These are phyloP conservation scores for Hondaea fermentalgiana DNA, from an alignment of 108 stramenopile species.

Conservation along the genomic window DNA sequence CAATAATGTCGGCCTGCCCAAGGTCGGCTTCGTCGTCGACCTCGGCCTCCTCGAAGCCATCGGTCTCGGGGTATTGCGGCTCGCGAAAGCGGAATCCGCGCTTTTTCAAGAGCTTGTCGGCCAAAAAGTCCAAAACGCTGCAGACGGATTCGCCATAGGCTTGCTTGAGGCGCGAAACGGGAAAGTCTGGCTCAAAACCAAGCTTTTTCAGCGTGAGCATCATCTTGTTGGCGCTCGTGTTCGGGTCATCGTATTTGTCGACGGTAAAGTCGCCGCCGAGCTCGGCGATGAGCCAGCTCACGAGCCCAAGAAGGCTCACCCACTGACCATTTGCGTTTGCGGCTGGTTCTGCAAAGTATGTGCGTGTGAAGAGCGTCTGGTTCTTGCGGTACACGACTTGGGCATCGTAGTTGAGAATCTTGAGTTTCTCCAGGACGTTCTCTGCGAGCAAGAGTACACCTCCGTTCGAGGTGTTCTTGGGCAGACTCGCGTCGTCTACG, in stretches of 20 bases:
- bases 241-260: slow-evolving; percentile 53
- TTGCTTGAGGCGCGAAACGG: slow-evolving; percentile 39
- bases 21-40: slow-evolving; percentile 37
- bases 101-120: slow-evolving; percentile 34
- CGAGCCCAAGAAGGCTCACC: neutral
- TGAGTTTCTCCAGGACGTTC: slow-evolving; percentile 44
- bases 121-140: slow-evolving; percentile 44
- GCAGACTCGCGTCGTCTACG: neutral
- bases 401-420: slow-evolving; percentile 42
- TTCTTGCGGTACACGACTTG: neutral
- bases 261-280: slow-evolving; percentile 35
- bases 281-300: neutral
- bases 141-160: slow-evolving; percentile 49
- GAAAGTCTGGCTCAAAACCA: slow-evolving; percentile 44
- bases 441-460: slow-evolving; percentile 33
- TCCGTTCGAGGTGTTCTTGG: slow-evolving; percentile 23
- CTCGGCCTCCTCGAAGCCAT: slow-evolving; percentile 36
- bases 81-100: slow-evolving; percentile 27
- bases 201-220: slow-evolving; percentile 45
- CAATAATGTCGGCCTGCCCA: slow-evolving; percentile 25
- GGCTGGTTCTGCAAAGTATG: neutral
- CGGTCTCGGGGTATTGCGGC: slow-evolving; percentile 35
- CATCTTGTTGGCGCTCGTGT: slow-evolving; percentile 47
- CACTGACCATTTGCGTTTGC: slow-evolving; percentile 31
- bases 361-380: neutral